phyloP scores from a whole-genome alignment of 768 basidiomycete genomes.

The Naganishia onofrii region DNA sequence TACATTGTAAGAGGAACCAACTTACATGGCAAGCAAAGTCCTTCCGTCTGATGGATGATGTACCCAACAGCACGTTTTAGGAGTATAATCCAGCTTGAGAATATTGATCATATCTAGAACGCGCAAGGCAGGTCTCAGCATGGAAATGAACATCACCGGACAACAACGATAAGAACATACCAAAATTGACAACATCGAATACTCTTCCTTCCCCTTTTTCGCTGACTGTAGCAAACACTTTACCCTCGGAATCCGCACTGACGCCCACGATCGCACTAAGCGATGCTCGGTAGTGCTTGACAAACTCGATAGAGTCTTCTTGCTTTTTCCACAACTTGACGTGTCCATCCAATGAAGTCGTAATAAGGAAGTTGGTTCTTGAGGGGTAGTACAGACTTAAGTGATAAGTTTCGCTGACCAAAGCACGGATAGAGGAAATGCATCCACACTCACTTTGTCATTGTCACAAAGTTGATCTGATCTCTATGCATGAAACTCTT shows the following conservation, averaged over 20 bases:
- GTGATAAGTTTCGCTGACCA: background rate
- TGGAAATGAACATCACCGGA: background rate
- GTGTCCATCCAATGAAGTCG: slow-evolving; percentile 91
- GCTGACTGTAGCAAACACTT: slow-evolving; percentile 83
- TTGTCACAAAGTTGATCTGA: slow-evolving; percentile 77
- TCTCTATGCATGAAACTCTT: slow-evolving; percentile 99
- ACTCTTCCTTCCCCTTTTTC: slow-evolving; percentile 91
- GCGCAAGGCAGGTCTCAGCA: background rate
- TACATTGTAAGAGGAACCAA: slow-evolving; percentile 18
- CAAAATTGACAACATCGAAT: slow-evolving; percentile 97
- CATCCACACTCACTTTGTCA: slow-evolving; percentile 68
- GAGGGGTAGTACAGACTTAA: background rate
- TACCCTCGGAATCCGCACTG: slow-evolving; percentile 85
- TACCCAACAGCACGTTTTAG: slow-evolving; percentile 91
- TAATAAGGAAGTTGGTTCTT: slow-evolving; percentile 89
- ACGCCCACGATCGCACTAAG: slow-evolving; percentile 73
- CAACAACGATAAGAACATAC: slow-evolving; percentile 56
- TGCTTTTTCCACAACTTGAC: slow-evolving; percentile 99
- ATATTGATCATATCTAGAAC: slow-evolving; percentile 95
- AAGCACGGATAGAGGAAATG: background rate
- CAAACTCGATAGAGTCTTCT: slow-evolving; percentile 90
- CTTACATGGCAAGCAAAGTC: slow-evolving; percentile 81
- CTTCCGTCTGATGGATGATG: slow-evolving; percentile 84
- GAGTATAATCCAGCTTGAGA: slow-evolving; percentile 79
- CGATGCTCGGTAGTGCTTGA: slow-evolving; percentile 95